phyloP scores from a whole-genome alignment of 164 flowering plant genomes.

The Vitis vinifera region ASM3070453v1 NC_081810.1:3635501-3636000 shows the following conservation, averaged over 20 bases:
- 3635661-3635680: too few species aligned
- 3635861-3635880: too few species aligned
- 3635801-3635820: not conserved
- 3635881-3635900: too few species aligned
- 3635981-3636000: conserved; percentile 40
- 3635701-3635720: not conserved
- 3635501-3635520: not conserved
- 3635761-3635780: not conserved
- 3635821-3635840: not conserved
- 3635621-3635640: not conserved
- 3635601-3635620: conserved; percentile 3
- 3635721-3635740: not conserved
- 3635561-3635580: not conserved
- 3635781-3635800: too few species aligned
- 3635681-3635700: too few species aligned
- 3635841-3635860: not conserved
- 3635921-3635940: not conserved
- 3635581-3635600: conserved; percentile 35
- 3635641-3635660: not conserved
- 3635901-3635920: conserved; percentile 4
- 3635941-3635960: conserved; percentile 38
- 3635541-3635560: too few species aligned
- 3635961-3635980: conserved; percentile 39
- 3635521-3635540: not conserved
- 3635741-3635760: not conserved